Evolutionary conservation across 2,329 filamentous ascomycete genomes (phyloP).

Genomic region (Sporothrix variecibatus): DNA sequence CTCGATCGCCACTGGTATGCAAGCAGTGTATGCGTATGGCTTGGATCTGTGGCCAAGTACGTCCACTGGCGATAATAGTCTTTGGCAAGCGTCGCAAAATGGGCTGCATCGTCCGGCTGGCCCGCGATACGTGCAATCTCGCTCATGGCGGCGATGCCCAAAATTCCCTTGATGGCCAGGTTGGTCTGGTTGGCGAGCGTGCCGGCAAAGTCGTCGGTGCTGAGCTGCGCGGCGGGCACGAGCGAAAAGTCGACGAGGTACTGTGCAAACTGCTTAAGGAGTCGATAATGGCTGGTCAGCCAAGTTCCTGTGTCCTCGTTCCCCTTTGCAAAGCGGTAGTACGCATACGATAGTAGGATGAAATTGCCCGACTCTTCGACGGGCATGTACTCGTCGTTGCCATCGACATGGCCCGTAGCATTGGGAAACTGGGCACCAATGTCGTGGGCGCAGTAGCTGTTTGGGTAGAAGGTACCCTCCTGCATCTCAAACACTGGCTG

Average conservation of each 20-base stretch:
- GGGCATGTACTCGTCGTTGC: constrained; percentile 72
- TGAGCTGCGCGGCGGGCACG: constrained; percentile 68
- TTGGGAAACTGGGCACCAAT: constrained; percentile 73
- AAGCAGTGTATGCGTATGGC: constrained; percentile 67
- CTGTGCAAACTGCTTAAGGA: constrained; percentile 70
- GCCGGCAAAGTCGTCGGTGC: constrained; percentile 75
- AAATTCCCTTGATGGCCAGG: constrained; percentile 72
- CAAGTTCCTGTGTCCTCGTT: constrained; percentile 50
- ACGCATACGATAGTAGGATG: constrained; percentile 65
- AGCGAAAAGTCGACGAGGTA: constrained; percentile 71
- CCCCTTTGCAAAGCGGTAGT: constrained; percentile 53
- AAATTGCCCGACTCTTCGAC: constrained; percentile 76
- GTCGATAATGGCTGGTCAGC: constrained; percentile 57
- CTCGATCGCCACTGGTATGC: constrained; percentile 71
- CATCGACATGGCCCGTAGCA: constrained; percentile 70
- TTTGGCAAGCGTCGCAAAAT: not conserved
- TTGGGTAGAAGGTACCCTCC: constrained; percentile 80
- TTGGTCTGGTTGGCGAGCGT: constrained; percentile 75
- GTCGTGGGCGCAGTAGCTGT: constrained; percentile 78
- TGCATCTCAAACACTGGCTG: constrained; percentile 82
- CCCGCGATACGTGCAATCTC: constrained; percentile 57
- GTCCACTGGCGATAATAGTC: constrained; percentile 22
- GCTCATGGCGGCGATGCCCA: constrained; percentile 76
- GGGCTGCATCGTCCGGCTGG: constrained; percentile 44
- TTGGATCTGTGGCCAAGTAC: constrained; percentile 59